A percentile compares a stretch with the other conserved stretches of the same genome.
Conservation (phyloP, 352 stramenopile species). For the Globisporangium sylvaticum region DNA sequence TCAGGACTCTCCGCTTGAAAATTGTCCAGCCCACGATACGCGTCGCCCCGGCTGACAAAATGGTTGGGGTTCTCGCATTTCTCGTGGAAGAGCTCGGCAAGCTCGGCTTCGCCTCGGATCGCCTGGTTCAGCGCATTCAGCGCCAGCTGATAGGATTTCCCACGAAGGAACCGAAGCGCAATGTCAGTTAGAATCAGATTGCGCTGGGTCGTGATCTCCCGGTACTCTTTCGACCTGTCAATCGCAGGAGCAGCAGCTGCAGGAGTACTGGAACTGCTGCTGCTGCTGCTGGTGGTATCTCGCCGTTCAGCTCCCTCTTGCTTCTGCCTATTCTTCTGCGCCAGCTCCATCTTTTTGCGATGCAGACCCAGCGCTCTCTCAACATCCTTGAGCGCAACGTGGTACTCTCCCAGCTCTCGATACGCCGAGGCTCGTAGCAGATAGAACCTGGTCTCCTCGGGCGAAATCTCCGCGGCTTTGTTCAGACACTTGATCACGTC, state of each 20-base stretch:
- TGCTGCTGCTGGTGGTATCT: background rate
- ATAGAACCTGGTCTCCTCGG: constrained; percentile 67
- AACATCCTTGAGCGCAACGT: constrained; percentile 52
- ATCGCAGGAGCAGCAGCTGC: background rate
- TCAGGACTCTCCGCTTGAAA: constrained; percentile 49
- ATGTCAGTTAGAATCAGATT: constrained; percentile 79
- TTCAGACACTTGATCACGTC: constrained; percentile 66
- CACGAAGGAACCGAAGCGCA: constrained; percentile 42
- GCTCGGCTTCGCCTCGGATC: constrained; percentile 51
- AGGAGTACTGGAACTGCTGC: background rate
- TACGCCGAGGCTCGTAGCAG: constrained; percentile 62
- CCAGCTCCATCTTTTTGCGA: constrained; percentile 22
- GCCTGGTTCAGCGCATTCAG: constrained; percentile 82
- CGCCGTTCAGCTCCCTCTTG: background rate
- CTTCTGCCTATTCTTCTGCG: constrained; percentile 2
- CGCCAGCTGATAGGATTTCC: constrained; percentile 63
- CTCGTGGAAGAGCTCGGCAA: constrained; percentile 44
- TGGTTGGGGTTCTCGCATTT: constrained; percentile 43
- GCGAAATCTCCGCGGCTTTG: constrained; percentile 60
- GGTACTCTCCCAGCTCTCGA: constrained; percentile 55
- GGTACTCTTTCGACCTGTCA: constrained; percentile 50
- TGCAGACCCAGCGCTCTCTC: constrained; percentile 60
- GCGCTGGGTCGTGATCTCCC: constrained; percentile 62
- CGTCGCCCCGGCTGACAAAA: constrained; percentile 69
- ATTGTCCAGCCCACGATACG: constrained; percentile 66